phyloP scores from a whole-genome alignment of 352 stramenopile genomes.

The Phytophthora pluvialis region DNA sequence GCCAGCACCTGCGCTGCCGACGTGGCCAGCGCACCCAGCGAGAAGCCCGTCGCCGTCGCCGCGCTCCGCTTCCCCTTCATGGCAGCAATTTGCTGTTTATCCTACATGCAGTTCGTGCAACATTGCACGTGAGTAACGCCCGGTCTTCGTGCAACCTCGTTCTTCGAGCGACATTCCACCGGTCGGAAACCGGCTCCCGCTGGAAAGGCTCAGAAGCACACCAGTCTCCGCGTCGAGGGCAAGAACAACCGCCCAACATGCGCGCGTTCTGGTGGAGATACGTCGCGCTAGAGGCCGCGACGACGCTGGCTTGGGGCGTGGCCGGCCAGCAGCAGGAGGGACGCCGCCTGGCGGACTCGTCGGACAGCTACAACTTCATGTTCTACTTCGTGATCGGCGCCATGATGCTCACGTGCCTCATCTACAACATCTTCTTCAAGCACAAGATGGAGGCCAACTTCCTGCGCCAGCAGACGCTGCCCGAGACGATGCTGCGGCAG shows the following conservation, averaged over 20 bases:
- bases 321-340: not conserved
- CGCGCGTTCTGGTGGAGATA: slow-evolving; percentile 29
- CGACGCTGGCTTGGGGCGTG: not conserved
- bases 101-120: not conserved
- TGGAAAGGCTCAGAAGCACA: slow-evolving; percentile 11
- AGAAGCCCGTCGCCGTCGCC: slow-evolving; percentile 8
- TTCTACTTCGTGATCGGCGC: slow-evolving; percentile 90
- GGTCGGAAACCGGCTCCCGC: slow-evolving; percentile 44
- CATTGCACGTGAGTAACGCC: not conserved
- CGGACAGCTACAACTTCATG: slow-evolving; percentile 88
- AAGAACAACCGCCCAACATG: slow-evolving; percentile 11
- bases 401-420: slow-evolving; percentile 87
- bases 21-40: slow-evolving; percentile 45
- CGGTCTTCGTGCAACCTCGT: slow-evolving; percentile 2
- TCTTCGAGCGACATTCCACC: not conserved
- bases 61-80: slow-evolving; percentile 13
- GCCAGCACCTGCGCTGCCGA: slow-evolving; percentile 60
- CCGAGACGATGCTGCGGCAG: slow-evolving; percentile 86
- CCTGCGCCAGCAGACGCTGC: slow-evolving; percentile 68
- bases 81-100: not conserved
- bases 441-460: slow-evolving; percentile 81
- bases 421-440: slow-evolving; percentile 92
- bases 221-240: slow-evolving; percentile 4
- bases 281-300: not conserved
- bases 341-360: slow-evolving; percentile 44